Evolutionary conservation across 2,329 filamentous ascomycete genomes (phyloP), one percentile per base, ranked within the genome.

Genomic region (Sphaerostilbella broomeana): DNA sequence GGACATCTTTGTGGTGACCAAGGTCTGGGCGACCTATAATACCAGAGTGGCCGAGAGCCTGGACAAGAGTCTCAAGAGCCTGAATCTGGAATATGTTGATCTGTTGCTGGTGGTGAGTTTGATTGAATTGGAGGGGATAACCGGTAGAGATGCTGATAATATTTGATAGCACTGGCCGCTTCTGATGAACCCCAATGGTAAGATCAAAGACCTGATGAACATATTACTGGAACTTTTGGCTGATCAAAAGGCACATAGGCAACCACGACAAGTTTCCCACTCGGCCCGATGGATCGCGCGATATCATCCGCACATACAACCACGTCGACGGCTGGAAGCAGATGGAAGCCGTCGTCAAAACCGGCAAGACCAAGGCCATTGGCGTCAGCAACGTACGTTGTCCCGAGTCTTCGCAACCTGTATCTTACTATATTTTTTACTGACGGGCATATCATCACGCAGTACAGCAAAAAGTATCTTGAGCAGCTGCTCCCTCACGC

Each of bases 11-110:
- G 77, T 94, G 43, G 84, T 86, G 39, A 86, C 81, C 54, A 94
- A 94, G 72, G 74, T 89, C 25, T 94, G 86, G 84, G 82, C 79
- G 55, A 86, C 84, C 35, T 89, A 84, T 67, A 81, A 83, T 61
- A 77, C 75, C 24, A 72, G 80, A 6, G 79, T 79, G 5, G 79
- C 84, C 62, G 67, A 82, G 52, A 79, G 74, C 24, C 70, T 92
- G 24, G 77, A 86, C 48, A 79, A 81, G 70, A 84, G 80, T 53
- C 68, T 92, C 58, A 75, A 81, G 63, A 72, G 74, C 44, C 67
- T 94, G 24, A 84, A 85, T 2, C 67, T 92, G 33, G 82, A 87
- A 48, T 90, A 94, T 58, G 73, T 94, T 5, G 87, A 94, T 58
- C 68, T 94, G 42, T 87, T 77, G 58, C 71, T 94, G 25, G 75